Conservation (phyloP, 2,329 filamentous ascomycete species). For the Ophiosphaerella herpotricha region DNA sequence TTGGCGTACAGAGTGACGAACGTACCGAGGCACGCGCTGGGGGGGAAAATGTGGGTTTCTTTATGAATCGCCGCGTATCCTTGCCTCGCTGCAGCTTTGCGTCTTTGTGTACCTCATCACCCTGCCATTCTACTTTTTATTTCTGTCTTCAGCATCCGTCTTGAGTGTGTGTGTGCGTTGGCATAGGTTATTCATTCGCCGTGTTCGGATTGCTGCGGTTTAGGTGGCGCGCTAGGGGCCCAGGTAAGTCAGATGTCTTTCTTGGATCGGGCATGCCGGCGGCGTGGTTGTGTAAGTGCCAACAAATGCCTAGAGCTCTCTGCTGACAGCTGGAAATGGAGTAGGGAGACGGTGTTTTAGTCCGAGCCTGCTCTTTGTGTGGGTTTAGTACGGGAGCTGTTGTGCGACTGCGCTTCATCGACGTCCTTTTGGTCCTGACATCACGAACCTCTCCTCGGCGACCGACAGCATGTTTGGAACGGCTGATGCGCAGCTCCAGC, state of each 20-base stretch:
- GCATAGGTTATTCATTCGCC: background rate
- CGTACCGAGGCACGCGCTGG: conserved; percentile 8
- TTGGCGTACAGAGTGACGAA: background rate
- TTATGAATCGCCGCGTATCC: conserved; percentile 1
- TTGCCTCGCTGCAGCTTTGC: background rate
- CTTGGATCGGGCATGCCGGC: conserved; percentile 15
- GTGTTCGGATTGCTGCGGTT: background rate
- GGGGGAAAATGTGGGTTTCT: conserved; percentile 9
- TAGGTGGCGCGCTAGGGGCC: conserved; percentile 15
- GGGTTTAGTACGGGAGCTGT: background rate
- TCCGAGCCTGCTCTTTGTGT: background rate
- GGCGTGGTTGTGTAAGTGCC: too few species aligned
- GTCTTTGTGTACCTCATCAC: background rate
- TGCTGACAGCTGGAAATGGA: conserved; percentile 8
- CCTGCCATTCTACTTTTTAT: too few species aligned
- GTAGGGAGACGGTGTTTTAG: conserved; percentile 1
- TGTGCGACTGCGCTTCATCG: background rate
- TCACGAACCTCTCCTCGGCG: background rate
- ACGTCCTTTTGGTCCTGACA: background rate
- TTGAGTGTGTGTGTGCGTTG: too few species aligned
- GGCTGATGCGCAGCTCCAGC: conserved; percentile 34
- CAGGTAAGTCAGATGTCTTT: background rate
- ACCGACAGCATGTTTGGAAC: conserved; percentile 36
- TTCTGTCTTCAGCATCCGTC: too few species aligned
- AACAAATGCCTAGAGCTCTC: conserved; percentile 2